Evolutionary conservation across 345 rosid species (phyloP), one percentile per base, ranked within the genome.

Genomic region (Populus deltoides): DNA sequence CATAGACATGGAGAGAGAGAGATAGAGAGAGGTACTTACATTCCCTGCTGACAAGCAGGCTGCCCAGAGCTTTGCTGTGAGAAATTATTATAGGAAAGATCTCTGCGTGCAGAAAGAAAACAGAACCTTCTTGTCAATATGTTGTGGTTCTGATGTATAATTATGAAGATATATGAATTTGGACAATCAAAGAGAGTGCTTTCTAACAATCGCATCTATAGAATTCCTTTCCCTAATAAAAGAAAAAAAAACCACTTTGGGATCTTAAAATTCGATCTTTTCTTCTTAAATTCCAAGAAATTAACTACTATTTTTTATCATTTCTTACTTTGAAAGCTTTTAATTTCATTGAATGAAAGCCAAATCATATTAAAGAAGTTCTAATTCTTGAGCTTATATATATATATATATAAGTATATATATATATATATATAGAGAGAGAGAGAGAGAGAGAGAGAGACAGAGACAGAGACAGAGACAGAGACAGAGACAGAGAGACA

Each of bases 61-160:
- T 82, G 78, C 51, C 79, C 87, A 27, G 91, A 80, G 62, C 82
- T 82, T 84, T 87, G 90, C 83, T 80, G 79, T 35, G 85, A 73
- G 77, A 93, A 90, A 80, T 91, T 87, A 77, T 93, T 93, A 78
- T 89, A 91, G 8, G 97, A 90, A 75, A 93, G 90, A 88, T 93
- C 96, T 39, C 97, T 91, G 91, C 81, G 85, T 53, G 18, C 72
- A 68, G 62, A 7, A 35, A 71, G 68, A 39, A 47, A 59, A 25
- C 63, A 59, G 63, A 59, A 24, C 29, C 29, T n/a, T n/a, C 2
- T 59, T 59, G 13, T 59, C 29, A 59, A 59, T n/a, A 59, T 57
- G 27, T 9, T 57, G 63, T 22, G 2, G 27, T n/a, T 57, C 24
- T 57, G 15, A 2, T 9, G 63, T 9, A n/a, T 57, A 57, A 22